Evolutionary conservation across 2,329 filamentous ascomycete species (phyloP), one percentile per base, ranked within the genome.

Genomic region (Cryoendolithus antarcticus): DNA sequence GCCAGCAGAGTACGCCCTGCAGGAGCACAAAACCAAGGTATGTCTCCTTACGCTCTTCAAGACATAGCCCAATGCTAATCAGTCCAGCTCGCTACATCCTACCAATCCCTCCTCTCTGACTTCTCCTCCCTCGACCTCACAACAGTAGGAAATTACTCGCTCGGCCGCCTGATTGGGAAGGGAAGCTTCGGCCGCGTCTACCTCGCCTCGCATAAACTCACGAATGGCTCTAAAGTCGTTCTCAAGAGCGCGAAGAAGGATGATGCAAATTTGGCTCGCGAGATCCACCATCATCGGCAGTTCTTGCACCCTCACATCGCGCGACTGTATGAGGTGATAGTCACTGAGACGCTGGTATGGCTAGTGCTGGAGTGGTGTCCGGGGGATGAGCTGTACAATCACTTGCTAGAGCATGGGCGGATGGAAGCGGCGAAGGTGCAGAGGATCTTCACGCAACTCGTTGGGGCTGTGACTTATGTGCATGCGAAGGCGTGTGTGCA

Each of bases 151-250:
- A 96, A 95, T 66, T 98, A 98, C 63, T 80, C 80, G 29, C 74
- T 98, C 41, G 91, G 91, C 34, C 80, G 80, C 43, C 70, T 98
- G 42, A 94, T 98, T 58, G 91, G 91, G 50, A 98, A 96, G 60
- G 91, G 91, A 42, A 95, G 88, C 47, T 98, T 98, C 63, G 91
- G 91, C 54, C 96, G 95, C 65, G 91, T 98, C 55, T 98, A 98
- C 62, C 72, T 98, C 43, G 91, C 89, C 42, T 78, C 80, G 34
- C 91, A 98, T 63, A 96, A 95, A 63, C 85, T 98, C 62, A 96
- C 86, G 56, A 95, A 95, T 77, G 89, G 88, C 56, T 94, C 88
- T 58, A 96, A 95, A 77, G 91, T 98, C 53, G 91, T 98, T 29
- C 84, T 98, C 64, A 98, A 98, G 65, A 95, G 88, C 44, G 91